These are phyloP conservation scores for Exophiala xenobiotica DNA, from an alignment of 2,329 filamentous ascomycete species.

Conservation along the genomic window DNA sequence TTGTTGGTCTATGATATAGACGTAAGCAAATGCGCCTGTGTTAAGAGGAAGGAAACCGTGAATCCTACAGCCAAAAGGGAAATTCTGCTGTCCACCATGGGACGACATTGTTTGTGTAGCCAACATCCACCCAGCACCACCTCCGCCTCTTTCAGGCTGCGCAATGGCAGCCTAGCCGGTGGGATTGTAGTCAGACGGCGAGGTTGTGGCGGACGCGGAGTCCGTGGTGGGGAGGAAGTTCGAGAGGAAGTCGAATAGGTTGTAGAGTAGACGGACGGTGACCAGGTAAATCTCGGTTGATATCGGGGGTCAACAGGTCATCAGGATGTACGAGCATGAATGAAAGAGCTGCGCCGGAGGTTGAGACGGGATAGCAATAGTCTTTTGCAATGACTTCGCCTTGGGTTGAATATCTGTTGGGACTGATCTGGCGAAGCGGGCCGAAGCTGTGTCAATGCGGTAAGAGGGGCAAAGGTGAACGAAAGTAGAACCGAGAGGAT, in stretches of 20 bases:
- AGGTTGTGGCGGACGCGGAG: neutral
- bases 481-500: neutral
- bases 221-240: neutral
- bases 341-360: neutral
- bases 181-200: conserved; percentile 4
- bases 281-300: no score
- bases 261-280: neutral
- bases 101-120: conserved; percentile 31
- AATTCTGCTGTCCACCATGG: conserved; percentile 30
- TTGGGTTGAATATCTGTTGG: conserved; percentile 21
- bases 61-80: conserved; percentile 32
- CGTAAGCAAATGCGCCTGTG: conserved; percentile 15
- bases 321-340: neutral
- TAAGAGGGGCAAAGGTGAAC: conserved; percentile 3
- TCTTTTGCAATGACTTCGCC: no score
- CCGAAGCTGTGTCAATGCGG: conserved; percentile 12
- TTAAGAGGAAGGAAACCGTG: neutral
- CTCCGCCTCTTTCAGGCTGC: conserved; percentile 21
- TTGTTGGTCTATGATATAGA: conserved; percentile 22
- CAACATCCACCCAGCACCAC: conserved; percentile 24
- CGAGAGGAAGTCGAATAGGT: neutral
- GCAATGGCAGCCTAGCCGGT: conserved; percentile 13
- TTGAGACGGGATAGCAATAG: neutral
- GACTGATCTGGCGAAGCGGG: conserved; percentile 12
- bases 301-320: no score